These are phyloP conservation scores for Rhizopogon vesiculosus DNA, from an alignment of 768 basidiomycete genomes.

Conservation along the genomic window DNA sequence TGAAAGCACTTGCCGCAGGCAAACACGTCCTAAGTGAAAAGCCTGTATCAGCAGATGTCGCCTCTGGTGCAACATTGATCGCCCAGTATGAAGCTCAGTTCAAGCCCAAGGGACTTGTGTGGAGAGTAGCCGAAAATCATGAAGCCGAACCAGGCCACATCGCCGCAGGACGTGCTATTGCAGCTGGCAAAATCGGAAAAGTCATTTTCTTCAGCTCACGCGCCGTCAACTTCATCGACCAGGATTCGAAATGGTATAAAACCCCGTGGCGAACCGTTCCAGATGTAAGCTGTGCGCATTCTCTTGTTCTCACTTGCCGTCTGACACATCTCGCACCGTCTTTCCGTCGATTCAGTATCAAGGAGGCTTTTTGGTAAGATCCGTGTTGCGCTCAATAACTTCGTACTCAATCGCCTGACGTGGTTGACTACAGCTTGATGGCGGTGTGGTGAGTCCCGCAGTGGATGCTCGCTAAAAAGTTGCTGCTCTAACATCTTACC, in stretches of 20 bases:
- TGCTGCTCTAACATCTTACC: not conserved
- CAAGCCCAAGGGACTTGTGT: slow-evolving; percentile 64
- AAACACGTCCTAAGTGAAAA: slow-evolving; percentile 92
- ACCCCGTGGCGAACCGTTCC: slow-evolving; percentile 83
- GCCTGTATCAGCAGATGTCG: slow-evolving; percentile 72
- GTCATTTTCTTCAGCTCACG: slow-evolving; percentile 62
- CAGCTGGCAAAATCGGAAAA: slow-evolving; percentile 63
- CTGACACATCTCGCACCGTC: not conserved
- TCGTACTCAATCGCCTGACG: not conserved
- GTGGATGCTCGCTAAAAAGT: too few species aligned
- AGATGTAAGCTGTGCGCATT: slow-evolving; percentile 45
- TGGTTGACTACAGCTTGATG: slow-evolving; percentile 51
- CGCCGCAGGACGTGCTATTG: slow-evolving; percentile 42
- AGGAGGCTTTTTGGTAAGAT: slow-evolving; percentile 75
- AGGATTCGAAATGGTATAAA: slow-evolving; percentile 71
- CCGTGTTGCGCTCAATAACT: not conserved
- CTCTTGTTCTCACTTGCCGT: not conserved
- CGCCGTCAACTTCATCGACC: slow-evolving; percentile 48
- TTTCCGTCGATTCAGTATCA: slow-evolving; percentile 45
- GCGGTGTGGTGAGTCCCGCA: slow-evolving; percentile 58
- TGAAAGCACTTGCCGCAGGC: slow-evolving; percentile 61
- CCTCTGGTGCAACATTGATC: slow-evolving; percentile 59
- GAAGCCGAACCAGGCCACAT: slow-evolving; percentile 59
- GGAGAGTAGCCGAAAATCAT: slow-evolving; percentile 79
- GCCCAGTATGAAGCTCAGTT: slow-evolving; percentile 59